Evolutionary conservation across 441 rosid genomes (phyloP), one percentile per base, ranked within the genome.

Genomic region (Gossypium aridum): DNA sequence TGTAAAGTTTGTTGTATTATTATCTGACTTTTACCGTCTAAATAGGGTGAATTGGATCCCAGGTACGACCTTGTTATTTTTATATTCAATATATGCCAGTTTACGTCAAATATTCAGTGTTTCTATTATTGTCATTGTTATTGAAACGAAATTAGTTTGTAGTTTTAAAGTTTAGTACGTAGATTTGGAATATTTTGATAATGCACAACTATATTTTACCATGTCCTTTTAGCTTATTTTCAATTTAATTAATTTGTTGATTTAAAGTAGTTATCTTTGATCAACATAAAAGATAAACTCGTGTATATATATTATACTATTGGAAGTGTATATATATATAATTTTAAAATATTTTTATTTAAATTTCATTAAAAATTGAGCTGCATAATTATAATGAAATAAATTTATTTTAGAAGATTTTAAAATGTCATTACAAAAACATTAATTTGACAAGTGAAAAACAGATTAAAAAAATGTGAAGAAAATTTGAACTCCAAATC

Each of bases 1-100:
- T 56, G 28, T 64, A 64, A 39, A 64, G 53, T 39, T n/a, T 19
- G 54, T 64, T 64, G 69, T 64, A 64, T 19, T 16, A 31, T 65
- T 47, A 23, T 67, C 13, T 7, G 60, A 25, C n/a, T 68, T 14
- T 25, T 49, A 25, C 20, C 0, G 22, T 6, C 71, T 47, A 7
- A 67, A 23, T 47, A 47, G 57, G 14, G 13, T n/a, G 31, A 49
- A 68, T 49, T 49, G 72, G 51, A 49, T 67, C 16, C 59, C 39
- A 49, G 10, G n/a, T 7, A 22, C 14, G 14, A 22, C 12, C 23
- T 14, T 1, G 4, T 26, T 14, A 1, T 5, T 0, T 25, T 9
- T 59, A 9, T 59, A 2, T 22, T 13, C 16, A 53, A 2, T 49
- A 49, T 28, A 28, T 31, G 37, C 37, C 7, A 5, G 37, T 31